Percentiles rank a stretch among this genome's conserved stretches.
These are phyloP conservation scores for Pichia sp. DNA, from an alignment of 1,139 yeast genomes.

Conservation along the genomic window DNA sequence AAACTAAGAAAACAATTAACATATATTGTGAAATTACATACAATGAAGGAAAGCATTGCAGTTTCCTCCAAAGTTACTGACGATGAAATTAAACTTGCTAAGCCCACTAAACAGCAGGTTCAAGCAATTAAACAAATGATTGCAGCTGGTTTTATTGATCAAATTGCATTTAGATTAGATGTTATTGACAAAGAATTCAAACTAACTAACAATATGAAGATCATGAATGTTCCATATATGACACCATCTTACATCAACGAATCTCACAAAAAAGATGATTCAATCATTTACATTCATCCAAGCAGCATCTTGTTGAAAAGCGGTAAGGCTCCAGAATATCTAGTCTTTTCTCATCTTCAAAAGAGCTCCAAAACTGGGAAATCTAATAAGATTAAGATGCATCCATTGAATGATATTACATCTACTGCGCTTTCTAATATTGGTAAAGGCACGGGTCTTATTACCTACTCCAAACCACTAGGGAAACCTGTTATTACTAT, in stretches of 20 bases:
- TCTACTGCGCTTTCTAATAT: constrained; percentile 74
- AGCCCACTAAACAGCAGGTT: constrained; percentile 66
- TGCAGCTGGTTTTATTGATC: constrained; percentile 89
- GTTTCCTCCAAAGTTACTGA: constrained; percentile 35
- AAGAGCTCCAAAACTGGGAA: constrained; percentile 21
- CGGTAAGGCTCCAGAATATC: constrained; percentile 62
- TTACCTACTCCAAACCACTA: constrained; percentile 84
- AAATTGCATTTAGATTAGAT: constrained; percentile 81
- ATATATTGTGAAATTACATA: constrained; percentile 62
- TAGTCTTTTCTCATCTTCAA: constrained; percentile 64
- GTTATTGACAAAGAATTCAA: constrained; percentile 56
- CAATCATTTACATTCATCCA: constrained; percentile 71
- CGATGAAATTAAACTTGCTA: constrained; percentile 51
- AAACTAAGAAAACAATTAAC: constrained; percentile 77
- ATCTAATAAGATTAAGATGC: constrained; percentile 52
- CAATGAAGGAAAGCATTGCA: constrained; percentile 54
- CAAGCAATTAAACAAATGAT: constrained; percentile 84
- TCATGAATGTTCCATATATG: constrained; percentile 65
- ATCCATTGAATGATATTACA: constrained; percentile 66
- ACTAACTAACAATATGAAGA: constrained; percentile 51
- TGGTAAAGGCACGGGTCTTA: constrained; percentile 62
- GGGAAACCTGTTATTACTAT: constrained; percentile 67
- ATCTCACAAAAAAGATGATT: constrained; percentile 37
- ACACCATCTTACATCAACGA: constrained; percentile 44
- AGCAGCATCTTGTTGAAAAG: constrained; percentile 50